Percentiles rank a stretch among this genome's conserved stretches.
These are phyloP conservation scores for Cordyceps militaris DNA, from an alignment of 2,329 filamentous ascomycete species.

Conservation along the genomic window DNA sequence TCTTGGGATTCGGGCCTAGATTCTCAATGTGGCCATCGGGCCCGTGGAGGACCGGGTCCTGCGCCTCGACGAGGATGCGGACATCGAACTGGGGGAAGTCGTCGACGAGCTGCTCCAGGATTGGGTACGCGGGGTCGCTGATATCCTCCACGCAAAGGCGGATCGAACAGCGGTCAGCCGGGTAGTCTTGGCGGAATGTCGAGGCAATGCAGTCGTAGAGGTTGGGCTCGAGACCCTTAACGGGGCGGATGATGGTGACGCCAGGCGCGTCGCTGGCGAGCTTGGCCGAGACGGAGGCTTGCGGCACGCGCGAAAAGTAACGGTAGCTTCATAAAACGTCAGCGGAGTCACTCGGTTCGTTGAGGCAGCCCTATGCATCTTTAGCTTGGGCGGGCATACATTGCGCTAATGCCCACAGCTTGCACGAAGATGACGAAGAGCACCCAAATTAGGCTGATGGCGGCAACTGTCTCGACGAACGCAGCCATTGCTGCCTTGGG, in stretches of 20 bases:
- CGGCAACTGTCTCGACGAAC: constrained; percentile 34
- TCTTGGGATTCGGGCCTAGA: constrained; percentile 95
- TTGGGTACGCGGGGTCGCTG: constrained; percentile 68
- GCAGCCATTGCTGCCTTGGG: constrained; percentile 21
- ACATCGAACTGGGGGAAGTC: constrained; percentile 70
- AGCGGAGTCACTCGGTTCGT: background rate
- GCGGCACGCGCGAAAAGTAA: constrained; percentile 43
- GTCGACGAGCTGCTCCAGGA: constrained; percentile 61
- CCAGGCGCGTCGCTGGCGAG: constrained; percentile 57
- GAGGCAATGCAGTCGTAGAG: constrained; percentile 90
- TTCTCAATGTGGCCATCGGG: constrained; percentile 42
- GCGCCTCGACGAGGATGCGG: constrained; percentile 69
- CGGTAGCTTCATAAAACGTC: constrained; percentile 36
- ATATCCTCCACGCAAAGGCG: constrained; percentile 73
- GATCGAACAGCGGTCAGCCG: constrained; percentile 66
- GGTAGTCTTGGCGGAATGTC: constrained; percentile 77
- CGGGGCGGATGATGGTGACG: constrained; percentile 84
- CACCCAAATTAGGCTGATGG: constrained; percentile 46
- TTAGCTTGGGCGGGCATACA: constrained; percentile 39
- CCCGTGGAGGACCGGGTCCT: constrained; percentile 64
- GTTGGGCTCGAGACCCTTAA: constrained; percentile 84
- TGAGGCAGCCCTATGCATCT: background rate
- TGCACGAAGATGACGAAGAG: constrained; percentile 46
- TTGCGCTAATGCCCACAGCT: constrained; percentile 46
- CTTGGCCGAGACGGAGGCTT: constrained; percentile 43